A percentile compares a stretch with the other conserved stretches of the same genome.
Evolutionary conservation across 345 rosid species (phyloP).

Genomic region (Aquilaria malaccensis): DNA sequence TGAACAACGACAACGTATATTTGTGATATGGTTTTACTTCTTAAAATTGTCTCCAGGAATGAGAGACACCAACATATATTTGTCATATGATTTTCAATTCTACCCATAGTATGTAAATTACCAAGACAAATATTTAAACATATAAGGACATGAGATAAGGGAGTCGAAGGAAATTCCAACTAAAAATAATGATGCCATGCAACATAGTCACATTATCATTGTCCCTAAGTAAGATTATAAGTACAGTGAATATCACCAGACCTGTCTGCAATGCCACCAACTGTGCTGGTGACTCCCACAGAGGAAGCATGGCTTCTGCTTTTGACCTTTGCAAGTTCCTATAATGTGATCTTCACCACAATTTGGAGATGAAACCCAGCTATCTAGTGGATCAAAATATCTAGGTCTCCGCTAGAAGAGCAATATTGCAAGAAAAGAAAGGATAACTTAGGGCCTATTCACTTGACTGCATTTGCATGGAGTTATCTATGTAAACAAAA

Average conservation of each 20-base stretch:
- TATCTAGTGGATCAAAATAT: slow-evolving; percentile 25
- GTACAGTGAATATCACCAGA: slow-evolving; percentile 4
- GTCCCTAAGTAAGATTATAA: no score
- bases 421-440: background rate
- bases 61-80: background rate
- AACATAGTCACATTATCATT: no score
- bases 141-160: background rate
- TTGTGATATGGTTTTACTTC: background rate
- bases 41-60: background rate
- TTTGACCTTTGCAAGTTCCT: slow-evolving; percentile 9
- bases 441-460: background rate
- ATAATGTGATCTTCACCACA: slow-evolving; percentile 15
- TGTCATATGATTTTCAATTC: background rate
- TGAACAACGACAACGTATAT: background rate
- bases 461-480: background rate
- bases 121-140: no score
- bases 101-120: no score
- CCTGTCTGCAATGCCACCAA: slow-evolving; percentile 25
- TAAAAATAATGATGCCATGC: no score
- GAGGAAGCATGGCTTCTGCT: slow-evolving; percentile 19
- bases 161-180: background rate
- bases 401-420: slow-evolving; percentile 22
- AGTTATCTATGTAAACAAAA: background rate
- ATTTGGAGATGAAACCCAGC: slow-evolving; percentile 3
- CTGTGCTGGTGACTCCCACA: slow-evolving; percentile 20